Evolutionary conservation across 202 grass and related monocot genomes (phyloP).

Genomic region (Panicum virgatum): DNA sequence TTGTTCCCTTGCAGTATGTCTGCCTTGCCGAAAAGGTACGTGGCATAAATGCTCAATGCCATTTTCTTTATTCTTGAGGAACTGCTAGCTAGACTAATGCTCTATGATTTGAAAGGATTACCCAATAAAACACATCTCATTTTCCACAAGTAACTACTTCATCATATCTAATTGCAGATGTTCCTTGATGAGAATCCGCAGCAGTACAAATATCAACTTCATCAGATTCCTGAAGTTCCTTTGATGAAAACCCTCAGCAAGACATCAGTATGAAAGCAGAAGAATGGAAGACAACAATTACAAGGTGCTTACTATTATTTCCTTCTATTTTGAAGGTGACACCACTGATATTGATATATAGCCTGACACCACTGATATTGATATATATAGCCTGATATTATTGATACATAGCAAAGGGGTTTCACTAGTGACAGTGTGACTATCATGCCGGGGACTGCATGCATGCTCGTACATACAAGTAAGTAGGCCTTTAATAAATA

Average conservation of each 20-base stretch:
- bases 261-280: constrained; percentile 18
- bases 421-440: constrained; percentile 25
- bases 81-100: not conserved
- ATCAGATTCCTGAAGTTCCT: too few species aligned
- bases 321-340: constrained; percentile 48
- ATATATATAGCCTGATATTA: constrained; percentile 30
- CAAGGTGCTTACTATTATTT: constrained; percentile 45
- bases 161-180: constrained; percentile 31
- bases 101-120: constrained; percentile 23
- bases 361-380: too few species aligned
- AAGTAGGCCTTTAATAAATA: constrained; percentile 63
- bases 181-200: too few species aligned
- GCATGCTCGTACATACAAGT: constrained; percentile 39
- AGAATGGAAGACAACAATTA: constrained; percentile 25
- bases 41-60: constrained; percentile 17
- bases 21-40: not conserved
- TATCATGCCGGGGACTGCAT: constrained; percentile 42
- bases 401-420: constrained; percentile 45
- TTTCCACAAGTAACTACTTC: constrained; percentile 37
- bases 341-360: constrained; percentile 37
- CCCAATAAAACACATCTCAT: not conserved
- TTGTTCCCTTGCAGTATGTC: not conserved
- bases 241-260: constrained; percentile 5
- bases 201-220: too few species aligned
- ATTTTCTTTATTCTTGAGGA: not conserved